Base-by-base conservation (phyloP, 768 basidiomycete genomes). In the Mrakia gelida region DNA sequence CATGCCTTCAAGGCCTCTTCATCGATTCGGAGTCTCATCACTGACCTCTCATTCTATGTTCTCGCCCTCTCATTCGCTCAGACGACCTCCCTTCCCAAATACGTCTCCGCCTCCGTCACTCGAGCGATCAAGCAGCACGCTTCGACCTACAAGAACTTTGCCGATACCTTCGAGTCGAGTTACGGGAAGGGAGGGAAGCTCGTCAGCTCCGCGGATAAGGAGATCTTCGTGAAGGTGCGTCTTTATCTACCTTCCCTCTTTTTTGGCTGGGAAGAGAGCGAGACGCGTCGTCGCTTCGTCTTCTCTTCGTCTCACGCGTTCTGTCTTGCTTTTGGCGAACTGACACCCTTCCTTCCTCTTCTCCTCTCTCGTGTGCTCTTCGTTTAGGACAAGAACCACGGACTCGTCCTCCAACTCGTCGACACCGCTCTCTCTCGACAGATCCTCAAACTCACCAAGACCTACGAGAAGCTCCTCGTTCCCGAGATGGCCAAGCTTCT, bases 401-500 rank as follows among this genome's bases (percentile, higher is more conserved):
- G 94, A 10, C 86, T 96, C 45, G 84, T 93, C 52, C 83, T 86
- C 54, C 90, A 90, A 79, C 91, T 89, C 2, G 85, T 93, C 38
- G 88, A 88, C 8, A 89, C 89, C 23, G 90, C 92, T 0, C 91
- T 92, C 0, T 87, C 91, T 28, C 94, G 93, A 90, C 86, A 89
- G 70, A 88, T 95, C 80, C 90, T 89, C 84, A 91, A 90, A 82
- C 88, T 95, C 76, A 94, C 91, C 0, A 88, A 88, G 72, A 94
- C 94, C 2, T 96, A 94, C 81, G 87, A 93, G 59, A 92, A 92
- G 0, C 88, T 94, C 23, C 88, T 90, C 52, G 84, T 95, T 11
- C 84, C 87, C 0, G 92, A 94, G 80, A 92, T 95, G 71, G 90
- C 88, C 3, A 86, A 86, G 23, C 81, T 83, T 3, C 80, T 87